Evolutionary conservation across 345 rosid genomes (phyloP), one percentile per base, ranked within the genome.

Genomic region (Aquilaria yunnanensis): DNA sequence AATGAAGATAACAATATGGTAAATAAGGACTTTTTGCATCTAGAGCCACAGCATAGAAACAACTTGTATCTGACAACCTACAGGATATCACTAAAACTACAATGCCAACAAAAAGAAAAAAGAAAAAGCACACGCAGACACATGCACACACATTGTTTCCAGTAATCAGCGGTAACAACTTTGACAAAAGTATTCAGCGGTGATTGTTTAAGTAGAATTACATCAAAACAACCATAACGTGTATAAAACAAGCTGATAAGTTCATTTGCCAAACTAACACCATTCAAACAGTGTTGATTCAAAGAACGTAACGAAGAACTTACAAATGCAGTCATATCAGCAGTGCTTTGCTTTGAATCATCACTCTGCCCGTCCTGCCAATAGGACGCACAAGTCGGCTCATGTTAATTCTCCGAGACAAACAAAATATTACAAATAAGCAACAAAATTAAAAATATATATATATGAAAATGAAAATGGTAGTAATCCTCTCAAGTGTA

Each of bases 351-450:
- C 79, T 92, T 86, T 5, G 78, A 69, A 62, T 83, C 87, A 57
- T 85, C 95, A 72, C 81, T 89, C 52, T 89, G 81, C 4, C 91
- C 92, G 45, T 89, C 96, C 98, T 89, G 76, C 69, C 34, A 69
- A 9, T 37, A 30, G 8, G 14, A 16, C n/a, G 14, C 8, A 34
- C 9, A 62, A 56, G 9, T 50, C 11, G 10, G 54, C 12, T 14
- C 55, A 14, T 10, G 47, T 29, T 30, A 58, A 56, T 34, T 11
- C 23, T 47, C 37, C 16, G 5, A 46, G 9, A 54, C 45, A 34
- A 65, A 57, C 49, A 10, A 57, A 12, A 34, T 8, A 5, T 9
- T 9, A 3, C 11, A 2, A 16, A 54, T 33, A 54, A 23, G 32
- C 57, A 31, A 54, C 9, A 54, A 29, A 10, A 30, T 4, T 3